Evolutionary conservation across 139 green algal species (phyloP).

Genomic region (Ostreobium quekettii): DNA sequence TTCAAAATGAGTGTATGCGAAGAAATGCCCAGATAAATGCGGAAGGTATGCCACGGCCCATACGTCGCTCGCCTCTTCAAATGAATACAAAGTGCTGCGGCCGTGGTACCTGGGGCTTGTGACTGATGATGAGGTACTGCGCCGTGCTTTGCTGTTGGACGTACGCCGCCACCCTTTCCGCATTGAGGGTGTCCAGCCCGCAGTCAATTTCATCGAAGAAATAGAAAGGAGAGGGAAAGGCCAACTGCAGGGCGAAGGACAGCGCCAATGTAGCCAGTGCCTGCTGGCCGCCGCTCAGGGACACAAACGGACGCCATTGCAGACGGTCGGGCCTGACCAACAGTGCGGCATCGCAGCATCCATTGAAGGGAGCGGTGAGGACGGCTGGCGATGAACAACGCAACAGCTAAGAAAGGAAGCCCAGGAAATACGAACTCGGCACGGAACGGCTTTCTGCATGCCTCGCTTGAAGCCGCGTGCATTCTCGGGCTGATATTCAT

Average conservation of each 20-base stretch:
- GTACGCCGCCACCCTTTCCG: conserved; percentile 45
- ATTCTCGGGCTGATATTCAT: too few species aligned
- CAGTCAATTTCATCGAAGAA: conserved; percentile 79
- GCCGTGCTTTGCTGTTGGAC: conserved; percentile 27
- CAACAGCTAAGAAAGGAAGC: too few species aligned
- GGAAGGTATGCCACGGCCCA: too few species aligned
- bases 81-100: neutral
- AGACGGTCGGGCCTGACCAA: conserved; percentile 52
- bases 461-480: too few species aligned
- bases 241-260: conserved; percentile 57
- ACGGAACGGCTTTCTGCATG: too few species aligned
- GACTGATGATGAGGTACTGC: conserved; percentile 70
- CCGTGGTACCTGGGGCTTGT: conserved; percentile 50
- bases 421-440: too few species aligned
- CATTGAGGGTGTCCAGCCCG: conserved; percentile 52
- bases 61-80: too few species aligned
- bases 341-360: too few species aligned
- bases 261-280: conserved; percentile 65
- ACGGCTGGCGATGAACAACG: too few species aligned
- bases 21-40: too few species aligned
- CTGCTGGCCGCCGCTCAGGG: conserved; percentile 71
- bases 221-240: conserved; percentile 71
- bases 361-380: too few species aligned
- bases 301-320: conserved; percentile 53
- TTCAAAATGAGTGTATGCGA: neutral